Percentiles rank a stretch among this genome's conserved stretches.
Evolutionary conservation across 768 basidiomycete species (phyloP).

Genomic region (Collybia nuda): DNA sequence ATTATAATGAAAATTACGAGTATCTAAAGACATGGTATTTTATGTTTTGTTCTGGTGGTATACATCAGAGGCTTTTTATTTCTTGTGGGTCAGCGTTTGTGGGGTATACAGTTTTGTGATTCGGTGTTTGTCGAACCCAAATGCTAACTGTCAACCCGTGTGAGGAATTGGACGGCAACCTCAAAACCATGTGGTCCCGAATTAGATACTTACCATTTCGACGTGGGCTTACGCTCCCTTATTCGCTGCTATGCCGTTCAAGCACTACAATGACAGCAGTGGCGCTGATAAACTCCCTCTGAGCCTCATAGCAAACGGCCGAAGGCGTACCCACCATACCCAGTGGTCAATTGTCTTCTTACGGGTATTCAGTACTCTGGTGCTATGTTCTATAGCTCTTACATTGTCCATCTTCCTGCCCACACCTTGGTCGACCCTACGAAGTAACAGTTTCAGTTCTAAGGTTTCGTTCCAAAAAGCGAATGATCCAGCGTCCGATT

Average conservation of each 20-base stretch:
- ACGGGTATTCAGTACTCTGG: constrained; percentile 18
- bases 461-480: constrained; percentile 15
- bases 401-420: constrained; percentile 33
- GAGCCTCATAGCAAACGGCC: neutral
- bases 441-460: constrained; percentile 10
- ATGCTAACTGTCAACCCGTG: no score
- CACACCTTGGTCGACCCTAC: constrained; percentile 30
- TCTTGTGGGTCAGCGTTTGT: no score
- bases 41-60: no score
- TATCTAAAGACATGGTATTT: no score
- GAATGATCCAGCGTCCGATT: constrained; percentile 35
- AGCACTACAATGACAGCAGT: constrained; percentile 1
- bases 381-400: constrained; percentile 28
- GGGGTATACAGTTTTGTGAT: no score
- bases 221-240: neutral
- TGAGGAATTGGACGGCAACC: neutral
- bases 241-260: constrained; percentile 8
- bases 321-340: constrained; percentile 2
- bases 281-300: constrained; percentile 6
- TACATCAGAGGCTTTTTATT: no score
- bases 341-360: constrained; percentile 9
- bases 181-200: constrained; percentile 6
- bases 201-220: neutral
- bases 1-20: no score
- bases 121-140: no score